Percentiles rank a stretch among this genome's conserved stretches.
These are phyloP conservation scores for Eragrostis curvula DNA, from an alignment of 176 grass and related monocot species.

Conservation along the genomic window DNA sequence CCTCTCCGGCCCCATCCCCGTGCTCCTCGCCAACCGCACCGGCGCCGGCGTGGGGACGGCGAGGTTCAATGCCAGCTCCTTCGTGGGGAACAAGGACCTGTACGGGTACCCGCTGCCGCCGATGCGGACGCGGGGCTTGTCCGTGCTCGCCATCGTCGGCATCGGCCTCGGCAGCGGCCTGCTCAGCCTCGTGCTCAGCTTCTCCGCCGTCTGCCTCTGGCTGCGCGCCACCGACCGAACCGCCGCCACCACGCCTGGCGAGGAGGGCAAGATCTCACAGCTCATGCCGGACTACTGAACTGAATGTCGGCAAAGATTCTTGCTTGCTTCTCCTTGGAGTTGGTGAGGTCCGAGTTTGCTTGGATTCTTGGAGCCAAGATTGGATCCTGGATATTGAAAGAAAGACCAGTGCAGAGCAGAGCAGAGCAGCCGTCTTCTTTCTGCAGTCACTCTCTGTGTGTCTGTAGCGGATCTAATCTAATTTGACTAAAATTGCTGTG, in stretches of 20 bases:
- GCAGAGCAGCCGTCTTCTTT: conserved; percentile 23
- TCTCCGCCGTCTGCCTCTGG: conserved; percentile 83
- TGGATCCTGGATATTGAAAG: conserved; percentile 34
- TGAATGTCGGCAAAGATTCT: conserved; percentile 3
- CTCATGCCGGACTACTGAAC: conserved; percentile 80
- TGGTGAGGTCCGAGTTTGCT: neutral
- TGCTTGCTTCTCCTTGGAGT: neutral
- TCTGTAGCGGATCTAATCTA: conserved; percentile 29
- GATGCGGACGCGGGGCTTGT: conserved; percentile 42
- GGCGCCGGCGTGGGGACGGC: conserved; percentile 30
- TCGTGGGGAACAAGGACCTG: conserved; percentile 65
- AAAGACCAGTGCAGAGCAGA: conserved; percentile 9
- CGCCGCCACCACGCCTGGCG: conserved; percentile 41
- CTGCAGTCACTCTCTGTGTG: neutral
- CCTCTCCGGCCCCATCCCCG: conserved; percentile 63
- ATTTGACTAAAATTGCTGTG: neutral
- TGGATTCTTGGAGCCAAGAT: conserved; percentile 34
- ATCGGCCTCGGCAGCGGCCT: conserved; percentile 79
- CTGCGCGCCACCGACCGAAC: conserved; percentile 58
- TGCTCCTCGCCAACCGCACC: conserved; percentile 64
- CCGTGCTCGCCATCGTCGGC: conserved; percentile 78
- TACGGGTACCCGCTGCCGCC: conserved; percentile 78
- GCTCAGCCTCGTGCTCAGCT: conserved; percentile 77
- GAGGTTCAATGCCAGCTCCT: conserved; percentile 76
- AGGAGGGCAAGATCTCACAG: conserved; percentile 86